phyloP scores from a whole-genome alignment of 2,329 filamentous ascomycete genomes.

The Colletotrichum musae region DNA sequence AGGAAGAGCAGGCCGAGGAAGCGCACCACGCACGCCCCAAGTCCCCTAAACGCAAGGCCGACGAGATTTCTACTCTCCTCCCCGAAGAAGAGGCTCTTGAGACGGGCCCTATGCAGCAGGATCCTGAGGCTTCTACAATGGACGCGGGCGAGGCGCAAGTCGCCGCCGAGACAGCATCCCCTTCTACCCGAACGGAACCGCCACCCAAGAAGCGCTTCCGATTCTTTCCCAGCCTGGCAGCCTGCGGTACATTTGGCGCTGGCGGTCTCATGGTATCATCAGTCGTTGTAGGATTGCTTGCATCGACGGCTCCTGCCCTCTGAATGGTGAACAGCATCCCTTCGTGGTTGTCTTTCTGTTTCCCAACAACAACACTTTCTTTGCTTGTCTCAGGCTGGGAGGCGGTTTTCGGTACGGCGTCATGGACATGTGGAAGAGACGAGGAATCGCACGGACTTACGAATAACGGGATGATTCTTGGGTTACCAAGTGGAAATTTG shows the following conservation, averaged over 20 bases:
- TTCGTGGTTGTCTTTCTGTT: not conserved
- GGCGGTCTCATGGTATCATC: constrained; percentile 27
- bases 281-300: constrained; percentile 26
- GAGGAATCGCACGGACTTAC: no score
- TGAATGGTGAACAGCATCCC: not conserved
- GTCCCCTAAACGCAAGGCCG: constrained; percentile 51
- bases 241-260: constrained; percentile 10
- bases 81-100: constrained; percentile 39
- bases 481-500: no score
- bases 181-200: not conserved
- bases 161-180: no score
- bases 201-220: constrained; percentile 12
- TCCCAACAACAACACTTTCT: not conserved
- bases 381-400: no score
- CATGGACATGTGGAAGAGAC: not conserved
- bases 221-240: constrained; percentile 11
- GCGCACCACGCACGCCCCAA: not conserved
- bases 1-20: not conserved
- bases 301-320: constrained; percentile 32
- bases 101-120: constrained; percentile 1
- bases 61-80: constrained; percentile 46
- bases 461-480: no score
- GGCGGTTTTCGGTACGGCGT: not conserved
- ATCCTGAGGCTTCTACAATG: not conserved
- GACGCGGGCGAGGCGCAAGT: no score